A percentile compares a stretch with the other conserved stretches of the same genome.
Evolutionary conservation across 768 basidiomycete genomes (phyloP).

Genomic region (Mycena galopus): DNA sequence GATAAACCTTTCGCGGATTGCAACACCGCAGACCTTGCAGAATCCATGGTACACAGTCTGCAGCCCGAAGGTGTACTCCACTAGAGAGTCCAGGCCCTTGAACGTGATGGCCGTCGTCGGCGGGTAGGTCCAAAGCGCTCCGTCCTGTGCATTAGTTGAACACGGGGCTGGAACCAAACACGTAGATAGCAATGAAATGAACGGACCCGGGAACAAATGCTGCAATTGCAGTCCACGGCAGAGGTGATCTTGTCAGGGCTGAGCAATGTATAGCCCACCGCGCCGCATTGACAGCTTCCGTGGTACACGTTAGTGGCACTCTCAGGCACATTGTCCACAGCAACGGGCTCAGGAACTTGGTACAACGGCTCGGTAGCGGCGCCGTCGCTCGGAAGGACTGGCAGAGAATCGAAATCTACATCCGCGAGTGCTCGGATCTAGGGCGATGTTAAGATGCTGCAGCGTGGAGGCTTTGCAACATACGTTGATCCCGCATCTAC

Average conservation of each 20-base stretch:
- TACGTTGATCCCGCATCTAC: slow-evolving; percentile 15
- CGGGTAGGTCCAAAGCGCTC: slow-evolving; percentile 26
- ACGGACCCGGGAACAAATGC: slow-evolving; percentile 27
- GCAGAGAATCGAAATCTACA: neutral
- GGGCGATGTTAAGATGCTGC: neutral
- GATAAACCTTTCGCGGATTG: slow-evolving; percentile 6
- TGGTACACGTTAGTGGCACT: slow-evolving; percentile 18
- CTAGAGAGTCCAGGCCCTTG: slow-evolving; percentile 7
- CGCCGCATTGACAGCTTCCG: slow-evolving; percentile 35
- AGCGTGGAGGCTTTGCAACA: neutral
- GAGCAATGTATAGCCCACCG: slow-evolving; percentile 17
- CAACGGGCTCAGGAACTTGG: slow-evolving; percentile 11
- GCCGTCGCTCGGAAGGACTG: neutral
- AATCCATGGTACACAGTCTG: slow-evolving; percentile 10
- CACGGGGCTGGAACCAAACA: no score
- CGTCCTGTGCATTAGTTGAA: slow-evolving; percentile 4
- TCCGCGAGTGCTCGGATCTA: slow-evolving; percentile 18
- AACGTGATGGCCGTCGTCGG: neutral
- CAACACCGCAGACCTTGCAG: slow-evolving; percentile 19
- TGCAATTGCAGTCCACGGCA: slow-evolving; percentile 29
- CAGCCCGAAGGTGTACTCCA: slow-evolving; percentile 17
- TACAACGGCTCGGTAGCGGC: neutral
- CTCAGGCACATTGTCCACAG: neutral
- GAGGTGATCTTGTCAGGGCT: neutral
- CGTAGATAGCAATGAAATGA: neutral